phyloP scores from a whole-genome alignment of 306 rosid species.

The Inga laurina region DNA sequence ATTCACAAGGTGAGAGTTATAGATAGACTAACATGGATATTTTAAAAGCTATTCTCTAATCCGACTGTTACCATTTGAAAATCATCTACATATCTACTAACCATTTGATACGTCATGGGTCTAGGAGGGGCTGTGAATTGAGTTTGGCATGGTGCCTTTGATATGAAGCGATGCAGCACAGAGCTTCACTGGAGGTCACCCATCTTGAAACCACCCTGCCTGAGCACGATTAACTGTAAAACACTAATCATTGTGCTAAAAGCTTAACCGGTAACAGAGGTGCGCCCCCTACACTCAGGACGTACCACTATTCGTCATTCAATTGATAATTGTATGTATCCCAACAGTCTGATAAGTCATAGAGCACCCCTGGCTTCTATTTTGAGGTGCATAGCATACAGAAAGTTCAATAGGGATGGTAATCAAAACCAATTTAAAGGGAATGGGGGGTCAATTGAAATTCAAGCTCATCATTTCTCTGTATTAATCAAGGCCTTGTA shows the following conservation, averaged over 20 bases:
- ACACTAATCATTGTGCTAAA: no score
- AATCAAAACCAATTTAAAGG: not conserved
- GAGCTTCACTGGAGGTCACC: no score
- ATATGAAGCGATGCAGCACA: no score
- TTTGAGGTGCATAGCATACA: not conserved
- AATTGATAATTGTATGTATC: not conserved
- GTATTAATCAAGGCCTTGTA: conserved; percentile 12
- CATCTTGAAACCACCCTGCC: no score
- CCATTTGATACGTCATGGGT: no score
- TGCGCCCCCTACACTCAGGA: no score
- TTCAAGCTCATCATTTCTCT: conserved; percentile 9
- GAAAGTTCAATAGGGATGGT: not conserved
- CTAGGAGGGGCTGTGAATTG: no score
- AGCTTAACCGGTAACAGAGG: no score
- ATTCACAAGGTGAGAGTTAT: not conserved
- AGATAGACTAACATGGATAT: not conserved
- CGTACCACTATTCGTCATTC: not conserved
- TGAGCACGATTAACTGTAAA: no score
- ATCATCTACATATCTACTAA: not conserved
- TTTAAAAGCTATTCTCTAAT: not conserved
- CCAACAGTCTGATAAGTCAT: not conserved
- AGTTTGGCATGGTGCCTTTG: no score
- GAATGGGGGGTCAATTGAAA: not conserved
- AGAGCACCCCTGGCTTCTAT: not conserved
- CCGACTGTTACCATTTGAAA: not conserved